A percentile compares a stretch with the other conserved stretches of the same genome.
phyloP scores from a whole-genome alignment of 2,329 filamentous ascomycete genomes.

The Bipolaris oryzae region DNA sequence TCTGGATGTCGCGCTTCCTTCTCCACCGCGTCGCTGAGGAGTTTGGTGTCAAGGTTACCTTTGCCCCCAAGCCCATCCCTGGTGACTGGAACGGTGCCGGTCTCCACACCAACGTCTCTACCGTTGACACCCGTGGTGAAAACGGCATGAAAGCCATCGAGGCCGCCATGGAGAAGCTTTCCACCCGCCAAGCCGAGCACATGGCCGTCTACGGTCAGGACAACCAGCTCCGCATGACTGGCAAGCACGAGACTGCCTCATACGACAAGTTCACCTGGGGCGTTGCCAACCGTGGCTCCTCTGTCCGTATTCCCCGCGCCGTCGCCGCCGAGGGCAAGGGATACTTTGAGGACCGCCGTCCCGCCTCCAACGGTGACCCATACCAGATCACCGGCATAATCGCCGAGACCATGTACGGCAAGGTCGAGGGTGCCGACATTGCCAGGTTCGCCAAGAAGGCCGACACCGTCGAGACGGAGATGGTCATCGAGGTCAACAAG shows the following conservation, averaged over 20 bases:
- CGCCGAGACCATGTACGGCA: constrained; percentile 69
- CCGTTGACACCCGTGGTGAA: constrained; percentile 83
- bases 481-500: constrained; percentile 35
- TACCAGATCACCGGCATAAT: constrained; percentile 85
- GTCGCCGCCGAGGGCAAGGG: constrained; percentile 86
- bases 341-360: constrained; percentile 78
- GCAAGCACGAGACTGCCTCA: constrained; percentile 88
- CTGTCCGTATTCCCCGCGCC: constrained; percentile 88
- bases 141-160: constrained; percentile 97
- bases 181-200: constrained; percentile 58
- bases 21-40: constrained; percentile 93
- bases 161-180: constrained; percentile 66
- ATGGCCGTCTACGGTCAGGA: constrained; percentile 95
- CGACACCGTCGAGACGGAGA: constrained; percentile 45
- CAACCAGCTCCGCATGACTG: constrained; percentile 92
- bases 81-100: constrained; percentile 98
- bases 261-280: constrained; percentile 95
- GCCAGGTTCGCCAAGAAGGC: constrained; percentile 48
- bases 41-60: constrained; percentile 93
- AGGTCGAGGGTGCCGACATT: constrained; percentile 57
- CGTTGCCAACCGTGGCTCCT: constrained; percentile 93
- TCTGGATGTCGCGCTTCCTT: constrained; percentile 91
- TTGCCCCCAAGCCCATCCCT: constrained; percentile 92
- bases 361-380: constrained; percentile 83
- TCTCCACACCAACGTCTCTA: constrained; percentile 93